Evolutionary conservation across 139 green algal species (phyloP).

Genomic region (Tetradesmus obliquus): DNA sequence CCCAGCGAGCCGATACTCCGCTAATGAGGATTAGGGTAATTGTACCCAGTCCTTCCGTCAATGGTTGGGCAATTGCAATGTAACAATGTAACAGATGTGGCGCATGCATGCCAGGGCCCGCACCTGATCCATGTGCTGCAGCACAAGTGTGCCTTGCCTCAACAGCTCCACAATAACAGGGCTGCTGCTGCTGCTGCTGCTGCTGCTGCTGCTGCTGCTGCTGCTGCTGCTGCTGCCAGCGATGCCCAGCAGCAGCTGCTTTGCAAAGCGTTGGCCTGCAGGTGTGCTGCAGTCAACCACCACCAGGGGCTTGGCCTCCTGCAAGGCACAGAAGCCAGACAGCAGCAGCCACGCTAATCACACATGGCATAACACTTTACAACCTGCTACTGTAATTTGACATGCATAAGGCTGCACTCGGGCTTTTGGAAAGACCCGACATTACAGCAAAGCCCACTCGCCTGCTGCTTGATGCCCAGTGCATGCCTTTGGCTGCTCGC

Average conservation of each 20-base stretch:
- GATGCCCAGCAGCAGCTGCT: background rate
- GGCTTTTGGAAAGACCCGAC: background rate
- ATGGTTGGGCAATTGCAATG: background rate
- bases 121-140: slow-evolving; percentile 12
- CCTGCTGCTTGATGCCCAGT: background rate
- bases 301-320: background rate
- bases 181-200: background rate
- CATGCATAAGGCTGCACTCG: no score
- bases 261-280: background rate
- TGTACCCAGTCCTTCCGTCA: no score
- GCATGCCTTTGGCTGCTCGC: background rate
- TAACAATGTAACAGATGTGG: background rate
- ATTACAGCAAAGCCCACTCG: background rate
- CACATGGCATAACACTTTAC: background rate
- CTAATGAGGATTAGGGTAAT: no score
- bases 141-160: slow-evolving; percentile 1
- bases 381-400: no score
- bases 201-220: background rate
- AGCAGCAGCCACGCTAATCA: background rate
- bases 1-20: no score
- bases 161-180: background rate
- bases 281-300: slow-evolving; percentile 29
- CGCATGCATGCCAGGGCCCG: background rate
- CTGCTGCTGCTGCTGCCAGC: background rate
- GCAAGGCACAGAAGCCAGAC: background rate